Evolutionary conservation across 108 stramenopile genomes (phyloP).

Genomic region (Seminavis robusta): DNA sequence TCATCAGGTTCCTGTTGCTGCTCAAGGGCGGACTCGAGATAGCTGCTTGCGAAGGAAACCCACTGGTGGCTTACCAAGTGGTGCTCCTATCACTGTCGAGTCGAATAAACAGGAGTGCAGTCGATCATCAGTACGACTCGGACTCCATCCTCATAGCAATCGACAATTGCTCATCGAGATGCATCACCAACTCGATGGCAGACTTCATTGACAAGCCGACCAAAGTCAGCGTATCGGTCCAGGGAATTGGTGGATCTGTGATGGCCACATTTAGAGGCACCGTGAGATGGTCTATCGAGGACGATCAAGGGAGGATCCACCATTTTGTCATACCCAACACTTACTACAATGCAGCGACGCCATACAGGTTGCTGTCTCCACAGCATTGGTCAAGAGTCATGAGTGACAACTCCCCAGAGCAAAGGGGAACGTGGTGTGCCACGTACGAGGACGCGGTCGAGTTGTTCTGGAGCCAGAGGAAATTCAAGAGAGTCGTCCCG

Average conservation of each 20-base stretch:
- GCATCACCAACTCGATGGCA: not conserved
- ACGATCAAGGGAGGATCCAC: not conserved
- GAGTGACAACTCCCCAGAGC: not conserved
- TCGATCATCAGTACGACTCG: too few relatives aligned
- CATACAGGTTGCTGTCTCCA: conserved; percentile 8
- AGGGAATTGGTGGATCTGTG: conserved; percentile 12
- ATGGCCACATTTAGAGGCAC: too few relatives aligned
- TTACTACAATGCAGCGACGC: not conserved
- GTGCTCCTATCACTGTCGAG: too few relatives aligned
- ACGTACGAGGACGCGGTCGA: too few relatives aligned
- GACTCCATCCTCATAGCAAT: conserved; percentile 8
- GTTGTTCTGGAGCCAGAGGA: too few relatives aligned
- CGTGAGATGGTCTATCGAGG: conserved; percentile 12
- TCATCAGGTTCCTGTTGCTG: too few relatives aligned
- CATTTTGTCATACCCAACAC: not conserved
- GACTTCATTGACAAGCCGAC: conserved; percentile 3
- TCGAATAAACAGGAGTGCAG: too few relatives aligned
- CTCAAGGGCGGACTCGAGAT: too few relatives aligned
- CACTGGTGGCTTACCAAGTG: too few relatives aligned
- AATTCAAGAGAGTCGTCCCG: too few relatives aligned
- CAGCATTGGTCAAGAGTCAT: conserved; percentile 8
- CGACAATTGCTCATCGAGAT: conserved; percentile 1
- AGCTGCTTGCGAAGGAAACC: too few relatives aligned
- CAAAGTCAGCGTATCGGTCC: not conserved
- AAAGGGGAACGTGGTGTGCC: too few relatives aligned